Conservation (phyloP, 116 monocot species). For the Dioscorea cayenensis region DNA sequence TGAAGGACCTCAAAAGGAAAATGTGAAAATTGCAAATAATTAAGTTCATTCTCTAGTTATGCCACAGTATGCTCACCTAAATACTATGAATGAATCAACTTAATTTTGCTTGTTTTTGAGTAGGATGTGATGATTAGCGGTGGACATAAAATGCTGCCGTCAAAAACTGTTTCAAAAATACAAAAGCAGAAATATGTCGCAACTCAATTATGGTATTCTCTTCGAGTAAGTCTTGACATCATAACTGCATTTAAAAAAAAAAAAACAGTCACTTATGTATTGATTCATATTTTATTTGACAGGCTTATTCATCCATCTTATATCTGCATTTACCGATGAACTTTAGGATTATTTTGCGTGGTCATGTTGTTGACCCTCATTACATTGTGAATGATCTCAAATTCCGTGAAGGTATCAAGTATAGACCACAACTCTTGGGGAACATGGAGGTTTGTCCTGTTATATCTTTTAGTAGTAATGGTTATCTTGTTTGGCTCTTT, state of each 20-base stretch:
- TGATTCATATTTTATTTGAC: constrained; percentile 5
- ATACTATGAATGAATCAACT: neutral
- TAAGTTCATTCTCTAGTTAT: neutral
- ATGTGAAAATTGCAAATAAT: too few relatives aligned
- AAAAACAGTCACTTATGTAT: neutral
- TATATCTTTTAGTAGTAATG: neutral
- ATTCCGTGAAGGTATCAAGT: constrained; percentile 67
- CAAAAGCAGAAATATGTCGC: constrained; percentile 44
- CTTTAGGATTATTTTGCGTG: constrained; percentile 70
- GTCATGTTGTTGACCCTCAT: constrained; percentile 54
- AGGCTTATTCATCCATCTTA: constrained; percentile 76
- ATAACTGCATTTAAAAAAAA: neutral
- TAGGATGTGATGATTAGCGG: constrained; percentile 75
- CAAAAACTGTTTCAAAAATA: constrained; percentile 4
- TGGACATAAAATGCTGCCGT: constrained; percentile 20
- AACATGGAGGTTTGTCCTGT: constrained; percentile 44
- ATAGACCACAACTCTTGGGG: constrained; percentile 51
- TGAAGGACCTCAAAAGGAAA: neutral
- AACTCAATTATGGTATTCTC: constrained; percentile 52
- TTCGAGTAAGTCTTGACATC: constrained; percentile 45
- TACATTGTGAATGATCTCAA: constrained; percentile 53
- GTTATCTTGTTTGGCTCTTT: neutral
- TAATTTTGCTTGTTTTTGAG: neutral
- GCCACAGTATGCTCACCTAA: neutral
- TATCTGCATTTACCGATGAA: constrained; percentile 61